These are phyloP conservation scores for Barbatosphaeria neglecta DNA, from an alignment of 495 filamentous ascomycete species.

Conservation along the genomic window DNA sequence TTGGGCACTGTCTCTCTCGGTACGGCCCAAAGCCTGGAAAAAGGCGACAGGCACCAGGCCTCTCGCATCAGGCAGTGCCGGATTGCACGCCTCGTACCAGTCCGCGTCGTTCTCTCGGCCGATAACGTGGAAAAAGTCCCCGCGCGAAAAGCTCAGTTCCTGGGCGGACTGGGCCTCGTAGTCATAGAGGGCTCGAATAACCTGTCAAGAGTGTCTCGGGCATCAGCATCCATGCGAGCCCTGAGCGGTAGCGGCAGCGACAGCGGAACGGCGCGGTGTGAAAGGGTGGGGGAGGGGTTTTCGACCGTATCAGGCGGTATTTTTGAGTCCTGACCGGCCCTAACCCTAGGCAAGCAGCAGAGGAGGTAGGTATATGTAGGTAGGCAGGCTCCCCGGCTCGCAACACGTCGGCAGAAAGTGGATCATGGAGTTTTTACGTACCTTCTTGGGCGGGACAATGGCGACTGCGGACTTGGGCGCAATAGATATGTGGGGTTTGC, in stretches of 20 bases:
- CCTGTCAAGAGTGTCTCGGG: slow-evolving; percentile 38
- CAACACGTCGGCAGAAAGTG: too few species aligned
- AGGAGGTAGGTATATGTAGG: too few species aligned
- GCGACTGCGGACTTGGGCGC: slow-evolving; percentile 89
- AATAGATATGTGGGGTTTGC: slow-evolving; percentile 73
- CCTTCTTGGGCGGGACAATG: slow-evolving; percentile 94
- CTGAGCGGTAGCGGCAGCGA: not conserved
- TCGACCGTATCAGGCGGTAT: too few species aligned
- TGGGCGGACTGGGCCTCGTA: slow-evolving; percentile 66
- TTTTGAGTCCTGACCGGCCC: too few species aligned
- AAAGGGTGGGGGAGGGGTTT: not conserved
- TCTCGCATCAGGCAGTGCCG: slow-evolving; percentile 72
- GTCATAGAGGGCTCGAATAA: slow-evolving; percentile 93
- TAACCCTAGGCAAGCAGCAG: too few species aligned
- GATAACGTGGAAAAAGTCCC: slow-evolving; percentile 98
- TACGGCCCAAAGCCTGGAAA: slow-evolving; percentile 86
- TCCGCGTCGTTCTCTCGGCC: slow-evolving; percentile 86
- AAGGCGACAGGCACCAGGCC: slow-evolving; percentile 87
- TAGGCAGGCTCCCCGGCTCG: too few species aligned
- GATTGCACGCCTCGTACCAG: slow-evolving; percentile 99
- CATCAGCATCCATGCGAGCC: slow-evolving; percentile 13
- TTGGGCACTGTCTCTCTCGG: slow-evolving; percentile 72
- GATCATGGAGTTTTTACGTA: too few species aligned
- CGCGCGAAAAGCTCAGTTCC: slow-evolving; percentile 82
- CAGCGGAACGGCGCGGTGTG: not conserved